Percentiles rank a stretch among this genome's conserved stretches.
These are phyloP conservation scores for Xylariaceae sp. DNA, from an alignment of 2,329 filamentous ascomycete species.

Conservation along the genomic window DNA sequence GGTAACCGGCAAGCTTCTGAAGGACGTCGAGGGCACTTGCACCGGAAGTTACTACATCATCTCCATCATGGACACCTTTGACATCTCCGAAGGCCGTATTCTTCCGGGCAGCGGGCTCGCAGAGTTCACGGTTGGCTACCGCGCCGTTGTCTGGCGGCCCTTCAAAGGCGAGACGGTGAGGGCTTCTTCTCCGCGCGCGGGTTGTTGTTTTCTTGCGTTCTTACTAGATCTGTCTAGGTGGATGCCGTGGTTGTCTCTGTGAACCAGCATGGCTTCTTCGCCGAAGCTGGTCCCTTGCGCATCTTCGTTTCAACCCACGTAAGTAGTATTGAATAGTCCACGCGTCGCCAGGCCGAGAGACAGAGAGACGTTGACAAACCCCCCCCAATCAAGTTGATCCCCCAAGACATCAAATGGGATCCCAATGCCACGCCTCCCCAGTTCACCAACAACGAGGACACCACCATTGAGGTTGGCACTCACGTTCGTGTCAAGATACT, in stretches of 20 bases:
- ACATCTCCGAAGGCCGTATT: conserved; percentile 90
- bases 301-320: conserved; percentile 82
- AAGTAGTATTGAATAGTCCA: conserved; percentile 30
- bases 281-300: conserved; percentile 71
- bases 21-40: conserved; percentile 92
- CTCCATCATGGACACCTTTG: conserved; percentile 93
- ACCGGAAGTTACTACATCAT: conserved; percentile 97
- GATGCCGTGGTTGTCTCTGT: conserved; percentile 91
- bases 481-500: conserved; percentile 93
- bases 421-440: conserved; percentile 94
- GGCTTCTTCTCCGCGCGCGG: conserved; percentile 21
- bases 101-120: conserved; percentile 87
- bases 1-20: conserved; percentile 81
- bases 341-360: conserved; percentile 4
- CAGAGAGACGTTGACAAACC: conserved; percentile 26
- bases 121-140: conserved; percentile 91
- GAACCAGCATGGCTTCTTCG: conserved; percentile 88
- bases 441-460: conserved; percentile 92
- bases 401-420: conserved; percentile 87
- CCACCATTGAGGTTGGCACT: conserved; percentile 88
- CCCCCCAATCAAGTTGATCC: conserved; percentile 68
- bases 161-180: conserved; percentile 97
- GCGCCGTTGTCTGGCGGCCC: conserved; percentile 93
- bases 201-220: conserved; percentile 21
- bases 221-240: conserved; percentile 54